Percentiles rank a stretch among this genome's conserved stretches.
phyloP scores from a whole-genome alignment of 441 rosid genomes.

The Gossypium gossypioides region DNA sequence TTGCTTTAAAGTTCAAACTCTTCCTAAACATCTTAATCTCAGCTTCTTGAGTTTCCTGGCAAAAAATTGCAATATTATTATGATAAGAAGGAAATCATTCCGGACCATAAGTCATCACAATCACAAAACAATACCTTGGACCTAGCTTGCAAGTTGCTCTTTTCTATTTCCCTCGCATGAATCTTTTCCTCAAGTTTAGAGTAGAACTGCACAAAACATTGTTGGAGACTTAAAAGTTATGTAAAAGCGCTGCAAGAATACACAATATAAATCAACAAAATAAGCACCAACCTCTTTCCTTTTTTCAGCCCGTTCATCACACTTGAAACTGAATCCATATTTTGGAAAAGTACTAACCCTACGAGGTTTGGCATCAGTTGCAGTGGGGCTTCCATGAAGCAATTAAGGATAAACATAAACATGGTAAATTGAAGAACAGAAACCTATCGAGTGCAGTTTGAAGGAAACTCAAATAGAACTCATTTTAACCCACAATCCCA shows the following conservation, averaged over 20 bases:
- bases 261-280: constrained; percentile 7
- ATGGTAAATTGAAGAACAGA: not conserved
- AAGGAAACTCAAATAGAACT: not conserved
- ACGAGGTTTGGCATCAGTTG: constrained; percentile 56
- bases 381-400: constrained; percentile 46
- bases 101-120: not conserved
- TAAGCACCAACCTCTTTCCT: constrained; percentile 68
- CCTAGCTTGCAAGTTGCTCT: constrained; percentile 64
- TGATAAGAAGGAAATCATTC: not conserved
- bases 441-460: constrained; percentile 8
- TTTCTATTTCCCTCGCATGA: constrained; percentile 78
- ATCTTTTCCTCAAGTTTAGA: constrained; percentile 90
- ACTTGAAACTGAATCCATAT: constrained; percentile 90
- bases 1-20: constrained; percentile 88
- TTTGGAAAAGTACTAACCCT: constrained; percentile 74
- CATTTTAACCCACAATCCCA: not conserved
- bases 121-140: constrained; percentile 57
- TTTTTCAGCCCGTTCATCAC: constrained; percentile 95
- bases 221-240: constrained; percentile 2
- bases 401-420: constrained; percentile 30
- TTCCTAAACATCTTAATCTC: constrained; percentile 85
- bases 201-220: constrained; percentile 51
- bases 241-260: not conserved
- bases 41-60: constrained; percentile 89
- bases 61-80: constrained; percentile 12